phyloP scores from a whole-genome alignment of 176 grass and related monocot species.

The Triticum aestivum region DNA sequence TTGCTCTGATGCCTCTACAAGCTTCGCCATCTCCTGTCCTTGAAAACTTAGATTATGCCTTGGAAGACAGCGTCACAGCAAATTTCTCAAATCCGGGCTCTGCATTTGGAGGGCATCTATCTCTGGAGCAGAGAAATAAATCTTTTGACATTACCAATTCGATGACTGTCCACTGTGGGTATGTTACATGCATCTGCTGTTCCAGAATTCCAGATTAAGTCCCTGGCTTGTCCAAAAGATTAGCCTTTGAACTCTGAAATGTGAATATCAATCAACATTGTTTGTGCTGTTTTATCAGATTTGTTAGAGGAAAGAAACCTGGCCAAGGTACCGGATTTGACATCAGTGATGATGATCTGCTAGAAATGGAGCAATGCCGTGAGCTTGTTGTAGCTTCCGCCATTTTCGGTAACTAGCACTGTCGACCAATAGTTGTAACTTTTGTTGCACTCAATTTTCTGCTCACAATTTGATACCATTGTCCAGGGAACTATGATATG shows the following conservation, averaged over 20 bases:
- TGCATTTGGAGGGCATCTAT: conserved; percentile 82
- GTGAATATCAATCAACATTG: conserved; percentile 15
- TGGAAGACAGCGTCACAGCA: conserved; percentile 50
- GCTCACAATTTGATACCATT: conserved; percentile 35
- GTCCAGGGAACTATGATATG: conserved; percentile 91
- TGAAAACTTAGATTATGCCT: conserved; percentile 63
- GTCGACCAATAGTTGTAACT: not conserved
- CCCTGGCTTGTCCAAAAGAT: not conserved
- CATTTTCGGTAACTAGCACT: conserved; percentile 76
- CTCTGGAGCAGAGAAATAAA: conserved; percentile 74
- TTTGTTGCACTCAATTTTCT: conserved; percentile 2
- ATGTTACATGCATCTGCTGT: conserved; percentile 34
- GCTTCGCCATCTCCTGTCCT: conserved; percentile 67
- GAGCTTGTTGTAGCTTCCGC: conserved; percentile 91
- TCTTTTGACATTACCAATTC: conserved; percentile 83
- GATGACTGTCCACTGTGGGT: conserved; percentile 94
- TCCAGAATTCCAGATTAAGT: conserved; percentile 1
- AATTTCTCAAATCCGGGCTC: conserved; percentile 64
- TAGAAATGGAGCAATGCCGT: conserved; percentile 89
- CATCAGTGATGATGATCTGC: conserved; percentile 76
- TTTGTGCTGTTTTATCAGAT: conserved; percentile 48
- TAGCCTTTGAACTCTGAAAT: not conserved
- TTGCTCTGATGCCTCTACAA: conserved; percentile 60
- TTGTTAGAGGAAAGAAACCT: conserved; percentile 88
- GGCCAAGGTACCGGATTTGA: conserved; percentile 83